Evolutionary conservation across 345 rosid genomes (phyloP).

Genomic region (Syzygium oleosum): DNA sequence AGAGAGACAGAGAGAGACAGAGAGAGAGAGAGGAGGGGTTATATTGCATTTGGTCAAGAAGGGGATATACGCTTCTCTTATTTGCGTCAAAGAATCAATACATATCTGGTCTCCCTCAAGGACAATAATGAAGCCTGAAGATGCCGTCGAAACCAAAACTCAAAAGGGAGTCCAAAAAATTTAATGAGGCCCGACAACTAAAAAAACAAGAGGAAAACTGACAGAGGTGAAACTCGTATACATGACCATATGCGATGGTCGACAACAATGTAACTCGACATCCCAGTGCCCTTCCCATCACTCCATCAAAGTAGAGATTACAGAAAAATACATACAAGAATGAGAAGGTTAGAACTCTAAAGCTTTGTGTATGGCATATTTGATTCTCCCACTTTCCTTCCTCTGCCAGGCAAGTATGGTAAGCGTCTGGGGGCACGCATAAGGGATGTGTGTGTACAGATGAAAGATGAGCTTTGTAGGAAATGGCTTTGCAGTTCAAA

Average conservation of each 20-base stretch:
- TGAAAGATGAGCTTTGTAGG: not conserved
- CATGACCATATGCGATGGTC: not conserved
- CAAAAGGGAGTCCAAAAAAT: not conserved
- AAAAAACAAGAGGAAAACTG: not conserved
- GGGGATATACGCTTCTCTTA: not conserved
- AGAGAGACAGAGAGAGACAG: not conserved
- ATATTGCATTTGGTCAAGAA: not conserved
- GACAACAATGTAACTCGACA: not conserved
- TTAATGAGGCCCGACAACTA: not conserved
- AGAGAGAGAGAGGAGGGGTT: not conserved
- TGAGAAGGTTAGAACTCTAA: not conserved
- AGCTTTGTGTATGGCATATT: not conserved
- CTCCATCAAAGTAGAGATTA: not conserved
- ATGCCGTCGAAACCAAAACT: not conserved
- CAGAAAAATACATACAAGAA: not conserved
- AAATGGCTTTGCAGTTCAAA: slow-evolving; percentile 24
- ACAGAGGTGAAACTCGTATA: not conserved
- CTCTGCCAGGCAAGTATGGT: not conserved
- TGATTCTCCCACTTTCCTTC: not conserved
- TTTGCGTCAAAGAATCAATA: not conserved
- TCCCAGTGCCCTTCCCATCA: not conserved
- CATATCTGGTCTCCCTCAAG: not conserved
- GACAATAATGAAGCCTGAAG: not conserved
- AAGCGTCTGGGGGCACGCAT: not conserved
- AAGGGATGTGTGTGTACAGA: not conserved